Conservation (phyloP, 495 filamentous ascomycete species). For the Podospora appendiculata region DNA sequence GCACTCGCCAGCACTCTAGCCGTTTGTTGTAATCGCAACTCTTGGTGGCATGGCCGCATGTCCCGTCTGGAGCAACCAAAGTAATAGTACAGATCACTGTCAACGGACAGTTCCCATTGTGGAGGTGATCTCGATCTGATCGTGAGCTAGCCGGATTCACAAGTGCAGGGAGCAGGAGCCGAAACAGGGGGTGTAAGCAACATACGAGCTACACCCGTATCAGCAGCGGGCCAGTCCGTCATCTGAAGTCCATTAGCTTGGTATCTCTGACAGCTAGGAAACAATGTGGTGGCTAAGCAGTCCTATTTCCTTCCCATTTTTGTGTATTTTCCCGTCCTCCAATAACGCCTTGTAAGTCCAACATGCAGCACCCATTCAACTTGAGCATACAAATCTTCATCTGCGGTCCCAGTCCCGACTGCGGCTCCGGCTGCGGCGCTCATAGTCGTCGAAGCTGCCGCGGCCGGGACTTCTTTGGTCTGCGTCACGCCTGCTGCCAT, state of each 20-base stretch:
- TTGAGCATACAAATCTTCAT: not conserved
- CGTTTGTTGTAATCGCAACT: too few species aligned
- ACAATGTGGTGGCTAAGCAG: not conserved
- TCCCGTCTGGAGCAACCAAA: too few species aligned
- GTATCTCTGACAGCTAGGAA: not conserved
- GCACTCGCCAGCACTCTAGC: too few species aligned
- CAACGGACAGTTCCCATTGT: too few species aligned
- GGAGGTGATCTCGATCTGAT: too few species aligned
- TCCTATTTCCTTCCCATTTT: not conserved
- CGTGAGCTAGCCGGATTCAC: too few species aligned
- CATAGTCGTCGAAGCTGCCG: conserved; percentile 47
- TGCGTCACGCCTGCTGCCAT: conserved; percentile 24
- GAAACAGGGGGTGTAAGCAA: too few species aligned
- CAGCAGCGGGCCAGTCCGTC: conserved; percentile 1
- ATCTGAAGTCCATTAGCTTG: conserved; percentile 12
- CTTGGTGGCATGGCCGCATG: too few species aligned
- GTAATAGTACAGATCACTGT: too few species aligned
- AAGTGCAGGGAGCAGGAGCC: too few species aligned
- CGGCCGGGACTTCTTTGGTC: conserved; percentile 55
- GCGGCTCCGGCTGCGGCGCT: conserved; percentile 18
- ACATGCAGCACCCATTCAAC: not conserved
- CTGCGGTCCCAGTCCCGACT: conserved; percentile 16
- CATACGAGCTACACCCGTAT: not conserved
- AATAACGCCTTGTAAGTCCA: too few species aligned
- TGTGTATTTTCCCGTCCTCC: not conserved